Conservation (phyloP, 2,329 filamentous ascomycete genomes). For the Kalaharituber pfeilii region DNA sequence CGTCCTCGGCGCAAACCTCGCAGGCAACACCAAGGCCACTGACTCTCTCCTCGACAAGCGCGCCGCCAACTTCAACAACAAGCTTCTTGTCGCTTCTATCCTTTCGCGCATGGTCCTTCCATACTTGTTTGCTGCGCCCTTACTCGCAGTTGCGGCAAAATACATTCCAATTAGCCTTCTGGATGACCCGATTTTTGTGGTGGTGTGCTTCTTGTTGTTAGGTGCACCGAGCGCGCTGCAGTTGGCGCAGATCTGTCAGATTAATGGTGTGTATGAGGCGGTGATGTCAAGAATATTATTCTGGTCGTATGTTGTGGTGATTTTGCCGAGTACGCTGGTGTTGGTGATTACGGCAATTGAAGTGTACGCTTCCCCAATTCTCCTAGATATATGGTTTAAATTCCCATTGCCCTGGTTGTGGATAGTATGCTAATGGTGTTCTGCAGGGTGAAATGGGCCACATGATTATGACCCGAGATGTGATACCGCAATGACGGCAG, state of each 20-base stretch:
- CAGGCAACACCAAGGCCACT: constrained; percentile 63
- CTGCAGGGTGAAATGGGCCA: too few species aligned
- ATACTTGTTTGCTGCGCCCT: constrained; percentile 76
- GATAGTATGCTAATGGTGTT: too few species aligned
- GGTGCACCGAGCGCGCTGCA: constrained; percentile 88
- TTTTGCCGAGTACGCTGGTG: constrained; percentile 77
- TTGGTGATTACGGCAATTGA: constrained; percentile 85
- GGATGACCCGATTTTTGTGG: constrained; percentile 93
- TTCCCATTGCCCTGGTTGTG: too few species aligned
- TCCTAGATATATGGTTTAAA: too few species aligned
- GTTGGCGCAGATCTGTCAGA: constrained; percentile 93
- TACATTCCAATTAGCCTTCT: constrained; percentile 84
- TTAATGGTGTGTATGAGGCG: constrained; percentile 88
- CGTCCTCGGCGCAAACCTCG: constrained; percentile 84
- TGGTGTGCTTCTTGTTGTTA: constrained; percentile 91
- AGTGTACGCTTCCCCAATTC: too few species aligned
- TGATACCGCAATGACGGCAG: too few species aligned
- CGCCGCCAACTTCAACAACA: constrained; percentile 42
- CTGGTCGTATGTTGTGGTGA: constrained; percentile 73
- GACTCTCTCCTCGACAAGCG: constrained; percentile 30
- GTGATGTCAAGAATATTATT: constrained; percentile 88
- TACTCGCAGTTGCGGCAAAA: constrained; percentile 74
- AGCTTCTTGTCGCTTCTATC: constrained; percentile 69
- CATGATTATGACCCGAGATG: too few species aligned
- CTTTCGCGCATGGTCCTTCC: constrained; percentile 84